Percentiles rank a stretch among this genome's conserved stretches.
These are phyloP conservation scores for Penicillium sp. DNA, from an alignment of 2,329 filamentous ascomycete genomes.

Conservation along the genomic window DNA sequence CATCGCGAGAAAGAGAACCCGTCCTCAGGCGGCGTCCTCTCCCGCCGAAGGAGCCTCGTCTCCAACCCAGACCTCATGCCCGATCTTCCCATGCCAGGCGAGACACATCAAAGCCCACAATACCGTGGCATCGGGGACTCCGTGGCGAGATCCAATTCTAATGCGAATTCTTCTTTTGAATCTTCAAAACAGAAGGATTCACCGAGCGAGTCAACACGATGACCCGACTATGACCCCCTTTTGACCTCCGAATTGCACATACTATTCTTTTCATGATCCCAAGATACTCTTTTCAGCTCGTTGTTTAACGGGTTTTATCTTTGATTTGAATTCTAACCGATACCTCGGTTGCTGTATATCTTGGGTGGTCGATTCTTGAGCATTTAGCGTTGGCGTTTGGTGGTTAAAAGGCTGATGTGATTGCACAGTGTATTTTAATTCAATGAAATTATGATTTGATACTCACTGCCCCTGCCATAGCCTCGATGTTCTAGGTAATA, in stretches of 20 bases:
- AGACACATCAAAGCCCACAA: conserved; percentile 8
- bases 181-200: background rate
- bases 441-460: background rate
- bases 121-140: background rate
- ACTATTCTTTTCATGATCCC: background rate
- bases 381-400: background rate
- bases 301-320: background rate
- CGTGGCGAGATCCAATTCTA: conserved; percentile 4
- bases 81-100: conserved; percentile 17
- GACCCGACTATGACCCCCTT: background rate
- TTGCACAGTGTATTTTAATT: background rate
- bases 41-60: conserved; percentile 29
- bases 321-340: background rate
- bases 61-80: conserved; percentile 22
- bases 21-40: conserved; percentile 29
- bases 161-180: background rate
- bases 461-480: too few relatives aligned
- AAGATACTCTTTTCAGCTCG: background rate
- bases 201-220: background rate
- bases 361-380: background rate
- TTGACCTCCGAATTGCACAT: background rate
- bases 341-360: background rate
- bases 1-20: conserved; percentile 32
- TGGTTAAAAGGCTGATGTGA: background rate
- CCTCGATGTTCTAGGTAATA: too few relatives aligned